phyloP scores from a whole-genome alignment of 352 stramenopile species.

The Phytophthora sp. region DNA sequence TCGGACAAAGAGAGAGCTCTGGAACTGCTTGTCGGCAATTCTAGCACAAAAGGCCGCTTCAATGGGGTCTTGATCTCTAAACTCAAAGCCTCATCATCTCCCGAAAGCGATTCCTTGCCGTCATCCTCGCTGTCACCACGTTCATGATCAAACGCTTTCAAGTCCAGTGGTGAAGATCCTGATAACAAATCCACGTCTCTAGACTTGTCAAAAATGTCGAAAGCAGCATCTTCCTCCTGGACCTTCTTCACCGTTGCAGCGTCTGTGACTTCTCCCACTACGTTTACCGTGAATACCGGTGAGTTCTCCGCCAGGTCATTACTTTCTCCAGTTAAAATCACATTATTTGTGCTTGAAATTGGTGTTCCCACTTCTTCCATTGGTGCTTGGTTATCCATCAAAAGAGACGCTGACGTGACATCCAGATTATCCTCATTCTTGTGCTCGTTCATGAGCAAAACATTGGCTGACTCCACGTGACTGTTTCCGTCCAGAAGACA shows the following conservation, averaged over 20 bases:
- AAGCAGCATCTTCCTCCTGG: slow-evolving; percentile 14
- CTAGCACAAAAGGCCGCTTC: slow-evolving; percentile 15
- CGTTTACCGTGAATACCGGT: background rate
- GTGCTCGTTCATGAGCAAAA: too few species aligned
- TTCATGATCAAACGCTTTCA: background rate
- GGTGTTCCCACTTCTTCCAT: slow-evolving; percentile 1
- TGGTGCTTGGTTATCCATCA: slow-evolving; percentile 2
- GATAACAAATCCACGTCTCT: slow-evolving; percentile 41
- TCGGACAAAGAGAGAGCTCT: background rate
- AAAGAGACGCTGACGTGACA: background rate
- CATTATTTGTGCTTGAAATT: background rate
- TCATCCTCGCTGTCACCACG: slow-evolving; percentile 19
- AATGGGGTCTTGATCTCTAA: slow-evolving; percentile 61
- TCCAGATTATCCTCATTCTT: background rate
- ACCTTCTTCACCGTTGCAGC: background rate
- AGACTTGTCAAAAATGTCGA: slow-evolving; percentile 47
- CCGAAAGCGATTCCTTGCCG: slow-evolving; percentile 6
- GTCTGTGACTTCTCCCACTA: background rate
- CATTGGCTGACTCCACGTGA: too few species aligned
- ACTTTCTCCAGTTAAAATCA: slow-evolving; percentile 1
- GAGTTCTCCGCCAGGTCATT: background rate
- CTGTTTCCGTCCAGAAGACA: slow-evolving; percentile 1
- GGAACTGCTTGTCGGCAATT: background rate
- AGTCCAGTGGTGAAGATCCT: slow-evolving; percentile 1
- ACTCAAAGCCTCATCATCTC: slow-evolving; percentile 41